Evolutionary conservation across 2,329 filamentous ascomycete genomes (phyloP).

Genomic region (Cordyceps tenuipes): DNA sequence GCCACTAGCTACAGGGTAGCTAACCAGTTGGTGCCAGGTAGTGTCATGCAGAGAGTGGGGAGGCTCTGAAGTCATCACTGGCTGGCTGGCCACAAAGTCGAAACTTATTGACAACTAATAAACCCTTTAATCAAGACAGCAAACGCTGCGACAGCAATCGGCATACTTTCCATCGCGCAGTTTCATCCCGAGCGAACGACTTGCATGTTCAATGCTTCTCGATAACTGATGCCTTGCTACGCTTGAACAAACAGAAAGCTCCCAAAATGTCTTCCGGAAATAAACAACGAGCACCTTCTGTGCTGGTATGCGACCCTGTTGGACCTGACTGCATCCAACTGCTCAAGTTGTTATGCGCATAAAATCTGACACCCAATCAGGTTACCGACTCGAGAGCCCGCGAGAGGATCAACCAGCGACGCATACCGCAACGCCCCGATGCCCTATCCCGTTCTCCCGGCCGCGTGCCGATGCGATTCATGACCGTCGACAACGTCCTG

Average conservation of each 20-base stretch:
- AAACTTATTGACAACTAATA: constrained; percentile 4
- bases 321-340: not conserved
- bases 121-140: not conserved
- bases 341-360: not conserved
- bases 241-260: not conserved
- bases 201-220: not conserved
- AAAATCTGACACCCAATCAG: constrained; percentile 16
- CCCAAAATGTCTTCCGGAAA: constrained; percentile 12
- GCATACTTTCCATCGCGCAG: not conserved
- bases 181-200: not conserved
- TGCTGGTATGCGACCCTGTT: constrained; percentile 10
- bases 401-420: constrained; percentile 26
- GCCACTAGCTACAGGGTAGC: not conserved
- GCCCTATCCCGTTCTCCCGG: constrained; percentile 22
- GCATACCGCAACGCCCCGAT: constrained; percentile 26
- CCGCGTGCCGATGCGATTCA: constrained; percentile 57
- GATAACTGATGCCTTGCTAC: not conserved
- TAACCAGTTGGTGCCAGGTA: too few species aligned
- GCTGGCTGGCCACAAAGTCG: constrained; percentile 3
- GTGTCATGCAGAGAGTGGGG: constrained; percentile 5
- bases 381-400: constrained; percentile 29
- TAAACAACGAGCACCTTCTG: constrained; percentile 11
- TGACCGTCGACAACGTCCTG: constrained; percentile 89
- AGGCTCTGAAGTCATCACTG: constrained; percentile 12
- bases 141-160: not conserved